A percentile compares a stretch with the other conserved stretches of the same genome.
Evolutionary conservation across 768 basidiomycete species (phyloP).

Genomic region (Leucocoprinus sp.): DNA sequence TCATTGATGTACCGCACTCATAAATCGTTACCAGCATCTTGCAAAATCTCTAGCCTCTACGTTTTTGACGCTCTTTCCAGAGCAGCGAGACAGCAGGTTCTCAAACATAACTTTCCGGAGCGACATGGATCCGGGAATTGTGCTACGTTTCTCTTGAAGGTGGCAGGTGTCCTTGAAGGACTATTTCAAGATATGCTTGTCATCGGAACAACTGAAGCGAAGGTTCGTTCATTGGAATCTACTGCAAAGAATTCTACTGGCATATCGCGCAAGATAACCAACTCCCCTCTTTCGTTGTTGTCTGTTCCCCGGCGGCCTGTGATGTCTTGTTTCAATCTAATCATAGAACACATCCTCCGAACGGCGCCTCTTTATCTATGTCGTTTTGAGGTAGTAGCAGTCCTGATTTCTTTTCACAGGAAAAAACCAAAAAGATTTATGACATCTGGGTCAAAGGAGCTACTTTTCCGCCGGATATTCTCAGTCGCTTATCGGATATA

Average conservation of each 20-base stretch:
- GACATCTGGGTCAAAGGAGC: conserved; percentile 93
- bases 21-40: conserved; percentile 56
- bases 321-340: conserved; percentile 1
- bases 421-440: conserved; percentile 94
- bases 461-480: conserved; percentile 76
- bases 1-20: conserved; percentile 86
- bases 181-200: conserved; percentile 79
- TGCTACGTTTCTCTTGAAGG: conserved; percentile 80
- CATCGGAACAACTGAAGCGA: conserved; percentile 58
- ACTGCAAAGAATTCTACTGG: conserved; percentile 3
- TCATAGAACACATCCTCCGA: conserved; percentile 11
- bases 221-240: conserved; percentile 56
- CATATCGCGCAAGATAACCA: neutral
- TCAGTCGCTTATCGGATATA: conserved; percentile 65
- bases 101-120: conserved; percentile 53
- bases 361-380: neutral
- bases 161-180: conserved; percentile 86
- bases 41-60: conserved; percentile 86
- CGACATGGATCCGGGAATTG: conserved; percentile 55
- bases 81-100: conserved; percentile 61
- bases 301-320: neutral
- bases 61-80: conserved; percentile 90
- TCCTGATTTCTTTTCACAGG: conserved; percentile 57
- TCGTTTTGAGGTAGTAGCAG: conserved; percentile 12
- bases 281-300: neutral